Evolutionary conservation across 1,284 basidiomycete species (phyloP).

Genomic region (Puccinia hordei): DNA sequence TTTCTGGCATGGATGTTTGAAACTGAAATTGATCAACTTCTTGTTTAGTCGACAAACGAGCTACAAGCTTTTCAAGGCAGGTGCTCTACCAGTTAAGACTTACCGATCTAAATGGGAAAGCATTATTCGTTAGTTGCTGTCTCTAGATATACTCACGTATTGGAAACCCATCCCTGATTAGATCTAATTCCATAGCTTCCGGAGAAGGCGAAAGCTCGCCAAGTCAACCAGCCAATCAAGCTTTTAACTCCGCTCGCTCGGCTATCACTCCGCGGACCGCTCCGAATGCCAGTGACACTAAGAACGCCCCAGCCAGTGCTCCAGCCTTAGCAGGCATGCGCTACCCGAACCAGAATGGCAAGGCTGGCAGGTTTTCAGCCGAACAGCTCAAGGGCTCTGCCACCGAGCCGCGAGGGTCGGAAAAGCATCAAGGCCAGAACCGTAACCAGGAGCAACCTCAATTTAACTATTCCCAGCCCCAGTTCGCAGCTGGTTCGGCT

Average conservation of each 20-base stretch:
- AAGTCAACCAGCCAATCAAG: not conserved
- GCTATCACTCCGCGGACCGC: not conserved
- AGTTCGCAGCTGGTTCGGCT: not conserved
- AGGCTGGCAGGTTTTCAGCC: not conserved
- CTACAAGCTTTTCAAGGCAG: constrained; percentile 51
- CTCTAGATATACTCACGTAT: not conserved
- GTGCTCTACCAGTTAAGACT: constrained; percentile 49
- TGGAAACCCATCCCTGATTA: not conserved
- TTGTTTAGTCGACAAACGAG: constrained; percentile 49
- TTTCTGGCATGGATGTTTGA: not conserved
- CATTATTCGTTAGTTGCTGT: constrained; percentile 27
- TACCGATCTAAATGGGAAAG: constrained; percentile 50
- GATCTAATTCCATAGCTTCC: not conserved
- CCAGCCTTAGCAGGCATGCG: not conserved
- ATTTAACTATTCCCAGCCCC: constrained; percentile 3
- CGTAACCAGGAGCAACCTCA: not conserved
- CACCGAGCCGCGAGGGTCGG: not conserved
- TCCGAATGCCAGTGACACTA: not conserved
- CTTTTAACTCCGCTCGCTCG: not conserved
- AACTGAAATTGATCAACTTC: not conserved
- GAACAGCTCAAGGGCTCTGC: constrained; percentile 20
- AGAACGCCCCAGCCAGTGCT: constrained; percentile 5
- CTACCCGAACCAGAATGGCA: not conserved
- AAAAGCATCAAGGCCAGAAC: constrained; percentile 4
- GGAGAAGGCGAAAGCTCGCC: constrained; percentile 1